A percentile compares a stretch with the other conserved stretches of the same genome.
phyloP scores from a whole-genome alignment of 2,329 filamentous ascomycete species.

The Geoglossum cookeanum region DNA sequence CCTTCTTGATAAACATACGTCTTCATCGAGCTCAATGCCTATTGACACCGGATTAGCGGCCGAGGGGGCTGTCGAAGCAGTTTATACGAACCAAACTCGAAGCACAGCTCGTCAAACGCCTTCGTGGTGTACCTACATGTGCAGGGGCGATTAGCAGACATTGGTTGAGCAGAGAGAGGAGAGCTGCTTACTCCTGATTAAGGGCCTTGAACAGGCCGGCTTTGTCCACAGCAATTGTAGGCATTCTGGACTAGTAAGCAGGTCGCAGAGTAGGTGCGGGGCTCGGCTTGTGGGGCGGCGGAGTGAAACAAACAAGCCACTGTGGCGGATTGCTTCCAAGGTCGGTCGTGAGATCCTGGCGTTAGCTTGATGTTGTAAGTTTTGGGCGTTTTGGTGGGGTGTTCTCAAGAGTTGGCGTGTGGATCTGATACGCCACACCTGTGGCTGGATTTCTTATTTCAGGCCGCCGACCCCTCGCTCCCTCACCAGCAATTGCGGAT shows the following conservation, averaged over 20 bases:
- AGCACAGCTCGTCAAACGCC: constrained; percentile 93
- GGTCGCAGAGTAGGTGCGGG: background rate
- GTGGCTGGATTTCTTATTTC: background rate
- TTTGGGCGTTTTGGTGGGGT: background rate
- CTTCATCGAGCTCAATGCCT: constrained; percentile 89
- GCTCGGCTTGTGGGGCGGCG: background rate
- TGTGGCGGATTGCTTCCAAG: background rate
- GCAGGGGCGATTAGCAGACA: background rate
- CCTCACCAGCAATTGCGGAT: constrained; percentile 16
- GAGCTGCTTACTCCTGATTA: constrained; percentile 52
- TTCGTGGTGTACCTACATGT: constrained; percentile 60
- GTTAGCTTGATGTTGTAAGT: background rate
- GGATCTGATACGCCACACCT: constrained; percentile 7
- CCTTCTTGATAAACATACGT: constrained; percentile 27
- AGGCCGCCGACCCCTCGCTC: constrained; percentile 1
- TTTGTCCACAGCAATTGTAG: constrained; percentile 93
- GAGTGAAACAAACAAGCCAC: too few species aligned
- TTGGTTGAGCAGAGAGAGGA: background rate
- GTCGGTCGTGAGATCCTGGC: constrained; percentile 11
- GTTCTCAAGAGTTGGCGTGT: constrained; percentile 5
- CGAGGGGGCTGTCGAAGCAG: constrained; percentile 4
- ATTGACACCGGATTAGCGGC: constrained; percentile 1
- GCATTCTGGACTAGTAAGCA: constrained; percentile 36
- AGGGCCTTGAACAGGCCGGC: constrained; percentile 86
- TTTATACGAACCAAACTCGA: constrained; percentile 58